These are phyloP conservation scores for Aspergillus nanangensis DNA, from an alignment of 495 filamentous ascomycete species.

Conservation along the genomic window DNA sequence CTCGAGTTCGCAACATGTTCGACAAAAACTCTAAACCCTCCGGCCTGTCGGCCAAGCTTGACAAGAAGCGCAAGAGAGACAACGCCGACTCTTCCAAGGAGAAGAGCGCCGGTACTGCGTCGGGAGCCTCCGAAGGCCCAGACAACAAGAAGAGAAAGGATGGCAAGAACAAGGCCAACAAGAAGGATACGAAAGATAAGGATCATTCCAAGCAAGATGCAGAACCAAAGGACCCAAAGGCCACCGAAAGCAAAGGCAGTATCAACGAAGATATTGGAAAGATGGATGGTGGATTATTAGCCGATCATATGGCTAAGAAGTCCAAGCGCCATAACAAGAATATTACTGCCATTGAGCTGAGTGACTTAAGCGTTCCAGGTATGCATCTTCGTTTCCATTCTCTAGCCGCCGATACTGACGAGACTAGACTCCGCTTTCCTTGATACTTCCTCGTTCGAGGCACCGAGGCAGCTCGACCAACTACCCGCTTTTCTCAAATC, in stretches of 20 bases:
- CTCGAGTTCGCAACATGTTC: constrained; percentile 6
- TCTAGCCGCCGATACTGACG: constrained; percentile 12
- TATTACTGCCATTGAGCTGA: constrained; percentile 75
- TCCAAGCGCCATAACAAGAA: constrained; percentile 72
- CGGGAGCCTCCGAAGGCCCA: constrained; percentile 19
- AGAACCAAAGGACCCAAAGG: constrained; percentile 54
- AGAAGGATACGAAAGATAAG: constrained; percentile 21
- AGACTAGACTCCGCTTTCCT: constrained; percentile 49
- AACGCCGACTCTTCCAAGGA: constrained; percentile 39
- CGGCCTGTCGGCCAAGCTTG: constrained; percentile 33
- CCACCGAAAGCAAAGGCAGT: constrained; percentile 54
- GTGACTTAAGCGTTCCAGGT: constrained; percentile 80
- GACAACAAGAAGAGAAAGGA: constrained; percentile 43
- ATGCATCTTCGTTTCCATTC: constrained; percentile 14
- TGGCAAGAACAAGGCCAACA: constrained; percentile 24
- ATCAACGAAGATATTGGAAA: constrained; percentile 75
- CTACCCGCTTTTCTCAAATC: constrained; percentile 74
- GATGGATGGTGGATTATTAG: constrained; percentile 78
- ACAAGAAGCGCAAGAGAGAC: constrained; percentile 51
- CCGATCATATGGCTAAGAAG: constrained; percentile 80
- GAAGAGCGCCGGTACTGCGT: constrained; percentile 22
- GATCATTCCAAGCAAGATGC: constrained; percentile 49
- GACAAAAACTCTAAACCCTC: constrained; percentile 9
- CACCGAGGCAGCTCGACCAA: constrained; percentile 58
- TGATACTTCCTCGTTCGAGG: constrained; percentile 71